Conservation (phyloP, 2,329 filamentous ascomycete genomes). For the Pseudocercospora pini-densiflorae region DNA sequence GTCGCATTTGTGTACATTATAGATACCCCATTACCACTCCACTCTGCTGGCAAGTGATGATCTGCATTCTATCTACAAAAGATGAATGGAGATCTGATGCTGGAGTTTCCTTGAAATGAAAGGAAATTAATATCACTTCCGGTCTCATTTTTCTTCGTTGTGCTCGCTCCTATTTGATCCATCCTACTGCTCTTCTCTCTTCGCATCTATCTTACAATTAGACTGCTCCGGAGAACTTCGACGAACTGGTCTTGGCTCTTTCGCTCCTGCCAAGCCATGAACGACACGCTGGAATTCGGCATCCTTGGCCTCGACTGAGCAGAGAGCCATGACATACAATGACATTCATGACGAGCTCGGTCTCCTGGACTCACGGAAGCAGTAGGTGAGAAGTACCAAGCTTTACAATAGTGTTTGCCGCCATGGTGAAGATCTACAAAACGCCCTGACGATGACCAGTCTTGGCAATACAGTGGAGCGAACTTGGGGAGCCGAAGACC, state of each 20-base stretch:
- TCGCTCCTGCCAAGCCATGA: neutral
- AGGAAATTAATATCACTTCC: constrained; percentile 22
- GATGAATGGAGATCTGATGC: constrained; percentile 8
- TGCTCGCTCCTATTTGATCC: no score
- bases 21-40: constrained; percentile 18
- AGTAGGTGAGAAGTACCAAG: neutral
- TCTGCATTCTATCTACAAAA: neutral
- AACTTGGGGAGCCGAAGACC: neutral
- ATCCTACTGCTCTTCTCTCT: no score
- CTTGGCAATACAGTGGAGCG: neutral
- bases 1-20: constrained; percentile 11
- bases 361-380: neutral
- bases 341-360: neutral
- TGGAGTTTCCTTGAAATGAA: constrained; percentile 18
- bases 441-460: neutral
- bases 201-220: no score
- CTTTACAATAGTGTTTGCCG: neutral
- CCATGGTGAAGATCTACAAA: neutral
- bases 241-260: no score
- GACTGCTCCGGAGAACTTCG: neutral
- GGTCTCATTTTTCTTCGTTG: no score
- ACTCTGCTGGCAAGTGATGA: constrained; percentile 21
- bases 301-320: neutral
- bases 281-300: no score
- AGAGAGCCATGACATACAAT: neutral